Evolutionary conservation across 2,329 filamentous ascomycete species (phyloP), one percentile per base, ranked within the genome.

Genomic region (Aspergillus awamori): DNA sequence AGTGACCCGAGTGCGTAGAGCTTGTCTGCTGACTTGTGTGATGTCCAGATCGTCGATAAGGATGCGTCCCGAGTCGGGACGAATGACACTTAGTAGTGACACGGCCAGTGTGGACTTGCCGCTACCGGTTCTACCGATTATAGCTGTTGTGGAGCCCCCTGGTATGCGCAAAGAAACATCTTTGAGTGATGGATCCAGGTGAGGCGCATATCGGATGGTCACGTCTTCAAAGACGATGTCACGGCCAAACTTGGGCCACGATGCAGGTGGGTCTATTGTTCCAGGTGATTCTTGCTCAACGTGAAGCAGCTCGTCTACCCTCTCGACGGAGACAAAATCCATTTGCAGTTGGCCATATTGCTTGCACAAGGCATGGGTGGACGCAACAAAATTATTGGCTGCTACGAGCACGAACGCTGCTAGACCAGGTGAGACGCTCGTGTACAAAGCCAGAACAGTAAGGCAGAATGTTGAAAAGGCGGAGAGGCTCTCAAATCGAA

Each of bases 261-360:
- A 85, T 0, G 89, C 87, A 0, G 91, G 90, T 0, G 92, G 92
- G 1, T 85, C 77, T 3, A 91, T 76, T 1, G 84, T 82, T 1
- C 92, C 92, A 0, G 80, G 82, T 0, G 86, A 80, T 72, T 97
- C 93, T 71, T 91, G 86, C 15, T 93, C 90, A 0, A 97, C 84
- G 61, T 91, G 86, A 1, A 95, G 82, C 0, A 97, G 83, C 74
- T 95, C 91, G 8, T 95, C 87, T 0, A 97, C 89, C 43, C 93
- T 86, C 76, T 97, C 93, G 0, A 97, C 91, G 0, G 90, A 93
- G 0, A 96, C 92, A 67, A 96, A 96, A 71, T 96, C 90, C 85
- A 97, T 93, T 73, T 97, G 92, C 1, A 97, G 82, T 70, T 91
- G 87, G 2, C 93, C 93, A 69, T 96, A 96, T 60, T 87, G 85